Evolutionary conservation across 1,284 basidiomycete genomes (phyloP).

Genomic region (Pseudozyma thailandica): DNA sequence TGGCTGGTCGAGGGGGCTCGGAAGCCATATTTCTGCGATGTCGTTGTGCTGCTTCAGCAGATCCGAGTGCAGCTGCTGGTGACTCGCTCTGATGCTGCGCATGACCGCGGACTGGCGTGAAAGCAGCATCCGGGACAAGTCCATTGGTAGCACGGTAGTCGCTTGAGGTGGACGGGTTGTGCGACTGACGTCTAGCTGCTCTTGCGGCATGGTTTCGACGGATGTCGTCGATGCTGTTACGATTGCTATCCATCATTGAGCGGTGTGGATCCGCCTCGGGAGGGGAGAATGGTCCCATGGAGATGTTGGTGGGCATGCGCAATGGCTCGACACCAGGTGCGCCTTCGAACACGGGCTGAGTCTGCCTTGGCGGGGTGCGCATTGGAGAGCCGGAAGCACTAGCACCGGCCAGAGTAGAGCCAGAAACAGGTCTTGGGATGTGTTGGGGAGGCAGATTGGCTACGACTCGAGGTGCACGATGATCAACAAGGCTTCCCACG

Average conservation of each 20-base stretch:
- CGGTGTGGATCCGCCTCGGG: conserved; percentile 52
- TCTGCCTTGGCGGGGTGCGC: conserved; percentile 34
- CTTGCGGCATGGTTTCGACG: conserved; percentile 57
- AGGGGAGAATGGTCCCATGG: conserved; percentile 43
- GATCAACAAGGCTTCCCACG: conserved; percentile 13
- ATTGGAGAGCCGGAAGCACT: conserved; percentile 11
- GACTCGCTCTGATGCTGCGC: conserved; percentile 32
- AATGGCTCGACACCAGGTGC: conserved; percentile 17
- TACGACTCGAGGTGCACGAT: conserved; percentile 13
- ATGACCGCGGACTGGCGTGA: conserved; percentile 24
- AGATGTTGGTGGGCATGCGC: conserved; percentile 22
- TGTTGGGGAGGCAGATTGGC: conserved; percentile 51
- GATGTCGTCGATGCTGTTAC: conserved; percentile 60
- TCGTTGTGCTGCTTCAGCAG: conserved; percentile 27
- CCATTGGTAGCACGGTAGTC: conserved; percentile 23
- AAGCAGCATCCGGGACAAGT: conserved; percentile 20
- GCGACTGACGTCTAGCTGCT: conserved; percentile 36
- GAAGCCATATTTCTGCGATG: conserved; percentile 36
- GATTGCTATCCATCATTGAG: conserved; percentile 58
- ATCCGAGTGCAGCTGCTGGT: conserved; percentile 9
- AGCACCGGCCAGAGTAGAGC: conserved; percentile 2
- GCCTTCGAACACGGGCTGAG: conserved; percentile 11
- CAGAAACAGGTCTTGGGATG: conserved; percentile 47
- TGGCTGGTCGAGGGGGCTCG: conserved; percentile 50
- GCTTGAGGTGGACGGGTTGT: conserved; percentile 14